phyloP scores from a whole-genome alignment of 75 land plant genomes.

The Adiantum capillusveneris region DNA sequence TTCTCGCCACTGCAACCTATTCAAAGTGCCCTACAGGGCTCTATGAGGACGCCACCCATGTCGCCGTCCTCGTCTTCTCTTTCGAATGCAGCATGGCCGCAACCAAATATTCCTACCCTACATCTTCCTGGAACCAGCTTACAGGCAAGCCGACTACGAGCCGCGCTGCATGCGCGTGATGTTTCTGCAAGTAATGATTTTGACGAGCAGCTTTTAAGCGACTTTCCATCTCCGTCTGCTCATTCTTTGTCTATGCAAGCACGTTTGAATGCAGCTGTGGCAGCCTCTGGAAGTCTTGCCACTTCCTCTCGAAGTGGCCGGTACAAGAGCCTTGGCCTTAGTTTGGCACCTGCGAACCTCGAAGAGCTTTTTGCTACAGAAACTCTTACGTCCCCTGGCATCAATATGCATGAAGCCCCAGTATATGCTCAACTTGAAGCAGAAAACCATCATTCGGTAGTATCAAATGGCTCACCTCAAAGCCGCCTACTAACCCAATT shows the following conservation, averaged over 20 bases:
- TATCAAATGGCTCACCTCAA: conserved; percentile 38
- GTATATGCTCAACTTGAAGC: conserved; percentile 37
- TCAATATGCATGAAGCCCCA: conserved; percentile 26
- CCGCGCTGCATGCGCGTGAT: conserved; percentile 58
- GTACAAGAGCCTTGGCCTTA: conserved; percentile 24
- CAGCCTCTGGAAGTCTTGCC: conserved; percentile 4
- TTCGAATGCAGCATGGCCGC: conserved; percentile 47
- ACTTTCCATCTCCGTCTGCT: conserved; percentile 6
- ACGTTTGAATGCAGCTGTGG: conserved; percentile 19
- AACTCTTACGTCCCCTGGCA: conserved; percentile 31
- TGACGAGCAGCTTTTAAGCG: conserved; percentile 39
- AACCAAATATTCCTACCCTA: conserved; percentile 32
- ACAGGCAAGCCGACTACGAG: conserved; percentile 43
- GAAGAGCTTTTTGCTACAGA: conserved; percentile 71
- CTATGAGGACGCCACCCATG: conserved; percentile 34
- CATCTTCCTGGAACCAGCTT: conserved; percentile 35
- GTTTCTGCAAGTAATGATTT: conserved; percentile 47
- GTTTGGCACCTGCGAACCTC: conserved; percentile 44
- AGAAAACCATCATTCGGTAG: conserved; percentile 18
- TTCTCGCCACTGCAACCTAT: conserved; percentile 19
- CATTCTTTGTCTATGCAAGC: conserved; percentile 17
- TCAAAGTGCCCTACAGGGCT: no score
- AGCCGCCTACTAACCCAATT: conserved; percentile 29
- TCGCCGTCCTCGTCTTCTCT: conserved; percentile 49
- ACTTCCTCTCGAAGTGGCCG: conserved; percentile 16